A percentile compares a stretch with the other conserved stretches of the same genome.
Conservation (phyloP, 306 rosid genomes). For the Elaeagnus macrophylla region DNA sequence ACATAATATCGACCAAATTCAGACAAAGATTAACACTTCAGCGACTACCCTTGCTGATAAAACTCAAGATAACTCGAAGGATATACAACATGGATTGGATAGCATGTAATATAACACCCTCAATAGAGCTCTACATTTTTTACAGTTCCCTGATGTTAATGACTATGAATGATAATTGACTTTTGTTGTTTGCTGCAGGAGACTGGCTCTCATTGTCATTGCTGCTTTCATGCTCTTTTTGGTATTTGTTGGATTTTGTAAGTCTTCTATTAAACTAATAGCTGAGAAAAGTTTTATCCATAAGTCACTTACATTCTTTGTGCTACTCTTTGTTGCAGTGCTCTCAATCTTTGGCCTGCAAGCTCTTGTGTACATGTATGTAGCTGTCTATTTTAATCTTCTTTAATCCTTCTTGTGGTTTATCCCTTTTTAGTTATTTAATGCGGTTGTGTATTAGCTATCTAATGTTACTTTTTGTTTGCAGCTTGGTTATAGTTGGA, state of each 20-base stretch:
- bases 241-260: constrained; percentile 80
- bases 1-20: constrained; percentile 49
- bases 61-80: constrained; percentile 40
- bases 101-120: constrained; percentile 36
- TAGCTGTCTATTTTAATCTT: background rate
- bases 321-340: constrained; percentile 37
- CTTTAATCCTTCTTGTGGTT: background rate
- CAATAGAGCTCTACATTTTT: background rate
- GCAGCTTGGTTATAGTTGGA: constrained; percentile 82
- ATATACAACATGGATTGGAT: constrained; percentile 44
- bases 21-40: constrained; percentile 39
- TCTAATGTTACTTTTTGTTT: constrained; percentile 18
- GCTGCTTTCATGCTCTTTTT: constrained; percentile 78
- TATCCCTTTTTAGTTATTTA: background rate
- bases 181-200: constrained; percentile 34
- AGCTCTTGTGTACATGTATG: constrained; percentile 73
- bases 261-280: constrained; percentile 26
- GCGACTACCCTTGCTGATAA: constrained; percentile 45
- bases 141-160: background rate
- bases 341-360: constrained; percentile 71
- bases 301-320: background rate
- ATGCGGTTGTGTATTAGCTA: background rate
- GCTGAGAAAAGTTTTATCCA: constrained; percentile 6
- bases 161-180: background rate
- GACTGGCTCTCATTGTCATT: constrained; percentile 55